Percentiles rank a stretch among this genome's conserved stretches.
Evolutionary conservation across 2,329 filamentous ascomycete species (phyloP).

Genomic region (Pestalotiopsis sp.): DNA sequence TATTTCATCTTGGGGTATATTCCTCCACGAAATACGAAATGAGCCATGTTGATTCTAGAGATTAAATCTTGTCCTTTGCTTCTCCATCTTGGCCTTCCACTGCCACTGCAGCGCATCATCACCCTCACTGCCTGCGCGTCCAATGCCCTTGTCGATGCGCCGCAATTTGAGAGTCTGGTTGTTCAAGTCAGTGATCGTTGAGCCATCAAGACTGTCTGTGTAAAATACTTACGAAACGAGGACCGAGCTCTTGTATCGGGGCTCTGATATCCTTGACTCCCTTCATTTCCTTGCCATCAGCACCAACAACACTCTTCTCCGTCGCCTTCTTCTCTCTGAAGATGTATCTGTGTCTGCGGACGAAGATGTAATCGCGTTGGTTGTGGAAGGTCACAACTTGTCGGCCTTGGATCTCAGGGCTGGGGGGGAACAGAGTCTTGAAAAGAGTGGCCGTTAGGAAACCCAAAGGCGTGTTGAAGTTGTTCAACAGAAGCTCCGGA

Average conservation of each 20-base stretch:
- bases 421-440: conserved; percentile 74
- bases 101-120: conserved; percentile 86
- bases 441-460: conserved; percentile 86
- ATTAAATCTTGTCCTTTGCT: conserved; percentile 90
- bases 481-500: conserved; percentile 88
- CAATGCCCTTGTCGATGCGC: conserved; percentile 87
- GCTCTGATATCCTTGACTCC: conserved; percentile 85
- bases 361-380: conserved; percentile 46
- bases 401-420: conserved; percentile 80
- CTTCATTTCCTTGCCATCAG: conserved; percentile 80
- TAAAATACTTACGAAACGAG: conserved; percentile 41
- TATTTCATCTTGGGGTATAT: neutral
- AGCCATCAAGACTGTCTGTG: too few species aligned
- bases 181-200: neutral
- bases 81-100: conserved; percentile 96
- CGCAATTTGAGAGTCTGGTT: conserved; percentile 76
- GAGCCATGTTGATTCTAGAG: conserved; percentile 53
- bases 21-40: neutral
- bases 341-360: conserved; percentile 75
- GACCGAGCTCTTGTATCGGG: conserved; percentile 88
- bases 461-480: conserved; percentile 92
- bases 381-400: conserved; percentile 94
- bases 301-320: conserved; percentile 82
- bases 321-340: conserved; percentile 86
- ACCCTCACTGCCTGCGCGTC: conserved; percentile 66